Base-by-base conservation (phyloP, 1,284 basidiomycete species). In the Paramarasmius palmivorus region DNA sequence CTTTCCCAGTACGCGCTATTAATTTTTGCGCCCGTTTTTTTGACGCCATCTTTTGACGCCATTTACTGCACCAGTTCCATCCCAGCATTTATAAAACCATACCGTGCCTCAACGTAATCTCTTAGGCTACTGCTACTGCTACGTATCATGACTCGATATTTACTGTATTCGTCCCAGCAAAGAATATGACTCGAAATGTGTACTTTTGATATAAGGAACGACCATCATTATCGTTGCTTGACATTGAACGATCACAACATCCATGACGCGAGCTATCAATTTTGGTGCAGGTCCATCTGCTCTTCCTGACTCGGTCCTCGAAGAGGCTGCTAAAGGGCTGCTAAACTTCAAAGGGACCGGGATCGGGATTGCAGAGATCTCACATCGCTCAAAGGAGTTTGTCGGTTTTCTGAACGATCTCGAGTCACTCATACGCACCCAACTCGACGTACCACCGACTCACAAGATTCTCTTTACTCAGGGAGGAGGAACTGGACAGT, bases 271-370 rank as follows among this genome's bases (percentile, higher is more conserved):
- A 71, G 79, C 86, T 14, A 82, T 91, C 69, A 97, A 98, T 77
- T 93, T 98, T 68, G 92, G 92, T 41, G 90, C 95, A 45, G 95
- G 95, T 2, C 95, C 95, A 23, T 95, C 92, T 26, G 89, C 92
- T 0, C 77, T 98, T 34, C 95, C 95, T 15, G 81, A 86, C 17
- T 74, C 83, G 3, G 92, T 97, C 12, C 84, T 98, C 38, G 75
- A 86, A 65, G 86, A 94, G 64, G 91, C 94, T 2, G 76, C 85
- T 26, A 79, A 84, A 57, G 89, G 86, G 10, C 78, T 98, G 15
- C 73, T 98, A 65, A 90, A 97, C 74, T 98, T 95, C 73, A 77
- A 86, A 54, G 80, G 80, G 46, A 95, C 92, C 3, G 95, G 95
- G 34, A 95, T 98, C 62, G 95, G 95, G 47, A 85, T 98, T 66